Evolutionary conservation across 306 rosid species (phyloP).

Genomic region (Lathyrus oleraceus): DNA sequence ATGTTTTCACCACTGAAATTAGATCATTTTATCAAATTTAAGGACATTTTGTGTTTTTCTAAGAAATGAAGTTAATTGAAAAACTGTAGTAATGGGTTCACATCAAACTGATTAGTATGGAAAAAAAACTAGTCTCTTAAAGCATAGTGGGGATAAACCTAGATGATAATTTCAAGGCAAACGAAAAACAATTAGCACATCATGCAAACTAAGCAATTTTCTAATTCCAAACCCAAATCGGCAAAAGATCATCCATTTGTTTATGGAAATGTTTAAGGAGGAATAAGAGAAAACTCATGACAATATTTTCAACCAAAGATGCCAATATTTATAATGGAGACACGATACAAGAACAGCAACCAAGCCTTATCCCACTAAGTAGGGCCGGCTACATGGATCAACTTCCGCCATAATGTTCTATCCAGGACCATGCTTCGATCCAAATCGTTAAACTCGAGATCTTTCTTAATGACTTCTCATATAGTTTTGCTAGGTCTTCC

Average conservation of each 20-base stretch:
- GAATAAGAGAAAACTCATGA: constrained; percentile 15
- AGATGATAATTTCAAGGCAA: constrained; percentile 1
- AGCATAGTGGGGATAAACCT: not conserved
- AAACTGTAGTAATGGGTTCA: constrained; percentile 2
- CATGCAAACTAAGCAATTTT: not conserved
- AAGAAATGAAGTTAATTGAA: not conserved
- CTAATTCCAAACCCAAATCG: constrained; percentile 7
- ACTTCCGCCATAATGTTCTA: no score
- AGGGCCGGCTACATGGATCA: no score
- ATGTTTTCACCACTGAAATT: constrained; percentile 89
- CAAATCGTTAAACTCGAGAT: no score
- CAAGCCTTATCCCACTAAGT: no score
- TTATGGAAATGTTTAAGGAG: constrained; percentile 3
- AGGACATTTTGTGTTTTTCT: constrained; percentile 12
- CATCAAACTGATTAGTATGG: not conserved
- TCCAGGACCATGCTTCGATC: no score
- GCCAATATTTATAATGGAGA: constrained; percentile 57
- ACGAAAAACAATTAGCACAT: not conserved
- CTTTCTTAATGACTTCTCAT: no score
- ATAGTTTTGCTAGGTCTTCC: no score
- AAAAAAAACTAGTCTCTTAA: constrained; percentile 13
- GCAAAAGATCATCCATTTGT: constrained; percentile 11
- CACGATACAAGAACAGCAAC: constrained; percentile 59
- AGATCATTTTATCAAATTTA: constrained; percentile 28
- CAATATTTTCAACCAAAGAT: constrained; percentile 26